Evolutionary conservation across 2,329 filamentous ascomycete species (phyloP).

Genomic region (Exophiala sp.): DNA sequence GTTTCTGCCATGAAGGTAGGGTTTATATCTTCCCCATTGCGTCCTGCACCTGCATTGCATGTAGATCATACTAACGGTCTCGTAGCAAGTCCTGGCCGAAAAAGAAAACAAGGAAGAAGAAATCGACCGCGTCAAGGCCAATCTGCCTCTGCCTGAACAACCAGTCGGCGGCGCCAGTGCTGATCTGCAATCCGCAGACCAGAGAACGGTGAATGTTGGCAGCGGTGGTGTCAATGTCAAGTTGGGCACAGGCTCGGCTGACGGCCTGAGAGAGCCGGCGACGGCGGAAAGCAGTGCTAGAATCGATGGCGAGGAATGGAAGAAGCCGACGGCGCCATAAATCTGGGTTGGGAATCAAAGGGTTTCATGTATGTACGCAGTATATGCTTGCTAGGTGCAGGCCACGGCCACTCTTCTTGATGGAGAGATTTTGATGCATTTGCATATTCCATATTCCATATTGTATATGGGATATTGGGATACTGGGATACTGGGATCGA

Average conservation of each 20-base stretch:
- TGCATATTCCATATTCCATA: too few species aligned
- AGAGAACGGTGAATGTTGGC: conserved; percentile 63
- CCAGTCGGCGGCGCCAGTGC: conserved; percentile 59
- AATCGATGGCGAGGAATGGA: conserved; percentile 45
- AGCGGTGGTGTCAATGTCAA: conserved; percentile 51
- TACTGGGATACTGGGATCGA: too few species aligned
- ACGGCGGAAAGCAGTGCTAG: conserved; percentile 52
- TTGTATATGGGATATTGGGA: too few species aligned
- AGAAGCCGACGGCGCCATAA: conserved; percentile 47
- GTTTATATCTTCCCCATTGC: not conserved
- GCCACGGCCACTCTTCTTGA: not conserved
- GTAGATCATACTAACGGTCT: conserved; percentile 6
- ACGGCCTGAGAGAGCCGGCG: conserved; percentile 54
- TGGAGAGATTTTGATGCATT: not conserved
- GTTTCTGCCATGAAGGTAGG: conserved; percentile 44
- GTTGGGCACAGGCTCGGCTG: conserved; percentile 44
- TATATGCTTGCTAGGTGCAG: not conserved
- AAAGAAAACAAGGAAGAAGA: conserved; percentile 53
- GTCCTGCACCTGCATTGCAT: not conserved
- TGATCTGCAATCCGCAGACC: conserved; percentile 70
- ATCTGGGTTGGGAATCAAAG: too few species aligned
- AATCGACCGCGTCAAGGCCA: conserved; percentile 62
- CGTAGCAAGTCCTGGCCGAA: conserved; percentile 34
- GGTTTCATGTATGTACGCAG: too few species aligned
- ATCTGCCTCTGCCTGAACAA: conserved; percentile 73